These are phyloP conservation scores for Corylus heterophylla DNA, from an alignment of 306 rosid genomes.

Conservation along the genomic window DNA sequence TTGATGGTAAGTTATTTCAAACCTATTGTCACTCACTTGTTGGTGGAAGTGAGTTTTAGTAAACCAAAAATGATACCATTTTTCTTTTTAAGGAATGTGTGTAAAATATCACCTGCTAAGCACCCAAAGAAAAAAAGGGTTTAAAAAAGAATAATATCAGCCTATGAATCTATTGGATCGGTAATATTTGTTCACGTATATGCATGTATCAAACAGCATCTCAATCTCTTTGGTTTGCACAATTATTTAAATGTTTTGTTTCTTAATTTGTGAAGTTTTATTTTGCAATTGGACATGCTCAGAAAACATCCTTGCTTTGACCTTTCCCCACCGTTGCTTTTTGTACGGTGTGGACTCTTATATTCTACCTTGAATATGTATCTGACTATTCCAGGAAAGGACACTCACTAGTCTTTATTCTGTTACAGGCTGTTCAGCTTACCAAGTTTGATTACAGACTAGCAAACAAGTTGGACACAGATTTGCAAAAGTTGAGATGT, in stretches of 20 bases:
- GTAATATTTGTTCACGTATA: neutral
- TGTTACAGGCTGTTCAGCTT: slow-evolving; percentile 89
- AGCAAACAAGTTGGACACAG: slow-evolving; percentile 83
- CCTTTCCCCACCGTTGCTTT: neutral
- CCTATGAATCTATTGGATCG: neutral
- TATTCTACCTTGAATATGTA: neutral
- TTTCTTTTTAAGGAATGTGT: neutral
- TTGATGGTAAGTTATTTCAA: no score
- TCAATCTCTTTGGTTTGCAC: neutral
- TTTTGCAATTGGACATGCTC: neutral
- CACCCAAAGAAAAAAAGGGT: slow-evolving; percentile 11
- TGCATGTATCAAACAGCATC: neutral
- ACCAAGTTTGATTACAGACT: slow-evolving; percentile 97
- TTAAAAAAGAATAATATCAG: slow-evolving; percentile 7
- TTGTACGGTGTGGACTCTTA: neutral
- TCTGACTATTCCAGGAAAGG: slow-evolving; percentile 27
- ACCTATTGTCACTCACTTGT: no score
- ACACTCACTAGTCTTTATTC: slow-evolving; percentile 37
- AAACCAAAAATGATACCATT: neutral
- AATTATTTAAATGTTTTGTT: neutral
- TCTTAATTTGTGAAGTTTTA: neutral
- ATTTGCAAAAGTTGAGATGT: slow-evolving; percentile 92
- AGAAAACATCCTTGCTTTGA: neutral
- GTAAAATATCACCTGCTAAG: neutral
- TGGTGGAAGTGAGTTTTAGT: neutral